Conservation (phyloP, 176 grass and related monocot species). For the Guadua angustifolia region DNA sequence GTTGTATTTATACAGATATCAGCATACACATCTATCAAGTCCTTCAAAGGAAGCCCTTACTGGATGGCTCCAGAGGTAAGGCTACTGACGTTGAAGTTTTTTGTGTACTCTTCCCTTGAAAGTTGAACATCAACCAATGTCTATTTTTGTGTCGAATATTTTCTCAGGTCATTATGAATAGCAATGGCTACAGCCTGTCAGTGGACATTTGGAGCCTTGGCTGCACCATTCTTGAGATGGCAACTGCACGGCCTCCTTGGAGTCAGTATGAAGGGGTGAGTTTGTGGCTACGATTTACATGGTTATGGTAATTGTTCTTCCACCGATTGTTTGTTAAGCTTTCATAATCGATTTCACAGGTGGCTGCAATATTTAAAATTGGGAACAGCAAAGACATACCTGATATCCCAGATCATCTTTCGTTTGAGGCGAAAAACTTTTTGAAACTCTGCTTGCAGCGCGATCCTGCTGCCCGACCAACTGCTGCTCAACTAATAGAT, state of each 20-base stretch:
- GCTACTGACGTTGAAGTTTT: neutral
- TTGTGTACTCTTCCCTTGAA: neutral
- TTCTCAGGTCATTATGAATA: slow-evolving; percentile 95
- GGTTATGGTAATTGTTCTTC: neutral
- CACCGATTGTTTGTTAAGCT: slow-evolving; percentile 33
- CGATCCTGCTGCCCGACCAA: slow-evolving; percentile 84
- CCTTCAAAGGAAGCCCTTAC: slow-evolving; percentile 96
- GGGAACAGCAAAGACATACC: slow-evolving; percentile 99
- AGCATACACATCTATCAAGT: slow-evolving; percentile 80
- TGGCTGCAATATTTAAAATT: slow-evolving; percentile 99
- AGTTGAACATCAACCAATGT: slow-evolving; percentile 7
- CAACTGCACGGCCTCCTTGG: slow-evolving; percentile 94
- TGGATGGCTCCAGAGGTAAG: slow-evolving; percentile 99
- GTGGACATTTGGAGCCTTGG: slow-evolving; percentile 99
- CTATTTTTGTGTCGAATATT: slow-evolving; percentile 14
- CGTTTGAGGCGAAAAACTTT: slow-evolving; percentile 76
- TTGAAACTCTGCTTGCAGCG: slow-evolving; percentile 88
- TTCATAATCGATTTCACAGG: slow-evolving; percentile 55
- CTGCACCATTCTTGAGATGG: slow-evolving; percentile 98
- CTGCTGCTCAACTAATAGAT: slow-evolving; percentile 76
- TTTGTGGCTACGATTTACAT: neutral
- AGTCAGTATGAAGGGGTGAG: slow-evolving; percentile 93
- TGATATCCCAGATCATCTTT: slow-evolving; percentile 84
- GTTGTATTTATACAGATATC: slow-evolving; percentile 68
- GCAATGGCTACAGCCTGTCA: slow-evolving; percentile 90